Evolutionary conservation across 352 stramenopile genomes (phyloP), one percentile per base, ranked within the genome.

Genomic region (Globisporangium recalcitrans): DNA sequence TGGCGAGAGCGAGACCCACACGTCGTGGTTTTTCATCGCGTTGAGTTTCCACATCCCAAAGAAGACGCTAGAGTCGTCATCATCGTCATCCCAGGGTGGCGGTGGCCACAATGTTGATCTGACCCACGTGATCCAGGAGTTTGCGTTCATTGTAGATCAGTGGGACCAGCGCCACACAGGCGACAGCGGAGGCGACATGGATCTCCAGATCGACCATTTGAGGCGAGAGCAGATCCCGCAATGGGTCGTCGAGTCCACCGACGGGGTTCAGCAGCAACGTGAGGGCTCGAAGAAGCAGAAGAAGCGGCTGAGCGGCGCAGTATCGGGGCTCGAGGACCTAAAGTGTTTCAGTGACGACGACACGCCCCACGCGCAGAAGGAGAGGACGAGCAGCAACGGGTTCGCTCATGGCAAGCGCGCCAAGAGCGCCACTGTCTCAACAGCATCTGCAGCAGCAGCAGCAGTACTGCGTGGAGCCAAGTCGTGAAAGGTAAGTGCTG

Each of bases 151-250:
- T 58, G 77, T 88, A 21, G 83, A 92, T 63, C 78, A 90, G 63
- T 95, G 86, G 86, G 74, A 86, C 21, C 68, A 84, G 49, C 79
- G 83, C 48, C 70, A 75, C n/a, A 71, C 68, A 2, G 80, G 77
- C n/a, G 24, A 19, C 24, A 27, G 26, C 13, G 47, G 22, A 22
- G 49, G 49, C 49, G 16, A 56, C 49, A 95, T 93, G 86, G 86
- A 95, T 63, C 78, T 95, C 58, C 73, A 87, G 58, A 80, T 95
- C 21, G 73, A 93, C 52, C 82, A 95, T 64, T 58, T 93, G 51
- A 78, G 68, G 19, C 72, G 74, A 2, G 52, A 63, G 0, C 58
- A 85, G 36, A 74, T 95, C 42, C 83, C 83, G 0, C 55, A 78
- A 19, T 95, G 86, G 86, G 73, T 95, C 10, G 34, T 85, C 0